Evolutionary conservation across 2,329 filamentous ascomycete species (phyloP), one percentile per base, ranked within the genome.

Genomic region (Orbilia javanica): DNA sequence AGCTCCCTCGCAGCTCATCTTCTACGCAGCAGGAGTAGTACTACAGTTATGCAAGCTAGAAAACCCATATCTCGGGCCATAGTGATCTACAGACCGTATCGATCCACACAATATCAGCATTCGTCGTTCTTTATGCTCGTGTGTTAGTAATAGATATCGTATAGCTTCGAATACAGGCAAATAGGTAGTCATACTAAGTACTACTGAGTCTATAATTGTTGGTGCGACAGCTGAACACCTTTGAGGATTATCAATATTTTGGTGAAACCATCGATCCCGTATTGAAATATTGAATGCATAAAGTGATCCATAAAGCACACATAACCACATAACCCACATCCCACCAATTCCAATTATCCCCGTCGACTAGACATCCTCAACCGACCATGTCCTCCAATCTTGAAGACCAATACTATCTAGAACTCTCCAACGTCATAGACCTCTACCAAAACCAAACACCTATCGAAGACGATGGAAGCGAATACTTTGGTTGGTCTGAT

Each of bases 1-100:
- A 99, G 87, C 94, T 99, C 80, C 84, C 89, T 73, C 86, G 86
- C 20, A 46, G 42, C 15, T 20, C 42, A 46, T 46, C 42, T 18
- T 20, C 5, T 20, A 20, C 18, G 5, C n/a, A 46, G 42, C n/a
- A 46, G 13, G 42, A 46, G 5, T 25, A 25, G 8, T 48, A 25
- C 44, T 48, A 48, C 20, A 48, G 39, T n/a, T n/a, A 44, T 18
- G 42, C 2, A 3, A 39, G 36, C 34, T 10, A 39, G 7, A 36
- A 36, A 44, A 46, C 6, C n/a, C 8, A 6, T 18, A 4, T 46
- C n/a, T 20, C 42, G 10, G 5, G 36, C 5, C 31, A 34, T 34
- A 4, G 10, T 34, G 31, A 34, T 34, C 4, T 34, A n/a, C n/a
- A n/a, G 5, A 34, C 10, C n/a, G n/a, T 44, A 44, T 44, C 11